phyloP scores from a whole-genome alignment of 306 rosid genomes.

The Acacia melanoxylon region DNA sequence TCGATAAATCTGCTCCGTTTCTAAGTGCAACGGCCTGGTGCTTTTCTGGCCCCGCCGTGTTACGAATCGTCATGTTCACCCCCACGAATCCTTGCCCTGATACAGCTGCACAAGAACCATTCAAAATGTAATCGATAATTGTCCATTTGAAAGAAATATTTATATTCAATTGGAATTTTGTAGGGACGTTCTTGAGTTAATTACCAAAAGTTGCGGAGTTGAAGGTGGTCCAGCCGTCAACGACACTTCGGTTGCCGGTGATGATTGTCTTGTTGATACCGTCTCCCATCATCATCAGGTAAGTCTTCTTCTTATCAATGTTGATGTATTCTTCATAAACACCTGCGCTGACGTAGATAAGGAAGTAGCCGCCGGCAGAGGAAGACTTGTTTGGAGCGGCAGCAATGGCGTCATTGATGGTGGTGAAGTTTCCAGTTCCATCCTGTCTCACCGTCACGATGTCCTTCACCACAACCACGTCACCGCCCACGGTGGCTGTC shows the following conservation, averaged over 20 bases:
- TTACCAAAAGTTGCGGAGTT: conserved; percentile 88
- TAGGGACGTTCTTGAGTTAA: not conserved
- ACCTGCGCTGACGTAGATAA: conserved; percentile 81
- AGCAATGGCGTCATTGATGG: conserved; percentile 73
- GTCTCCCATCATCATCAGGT: conserved; percentile 83
- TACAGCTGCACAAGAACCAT: conserved; percentile 50
- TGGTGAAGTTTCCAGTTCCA: conserved; percentile 75
- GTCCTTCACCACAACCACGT: conserved; percentile 48
- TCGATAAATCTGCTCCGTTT: conserved; percentile 78
- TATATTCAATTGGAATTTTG: not conserved
- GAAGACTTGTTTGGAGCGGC: conserved; percentile 81
- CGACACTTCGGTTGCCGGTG: conserved; percentile 80
- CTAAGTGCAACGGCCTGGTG: conserved; percentile 92
- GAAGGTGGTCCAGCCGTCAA: conserved; percentile 86
- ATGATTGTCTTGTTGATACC: conserved; percentile 79
- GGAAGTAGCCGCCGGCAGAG: conserved; percentile 55
- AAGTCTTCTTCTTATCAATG: conserved; percentile 64
- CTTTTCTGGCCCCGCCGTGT: conserved; percentile 86
- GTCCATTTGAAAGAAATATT: not conserved
- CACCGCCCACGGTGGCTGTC: not conserved
- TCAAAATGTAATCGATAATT: not conserved
- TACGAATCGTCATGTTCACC: conserved; percentile 72
- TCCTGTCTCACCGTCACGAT: conserved; percentile 74
- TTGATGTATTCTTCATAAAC: conserved; percentile 72
- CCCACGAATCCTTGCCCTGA: conserved; percentile 77